Base-by-base conservation (phyloP, 2,329 filamentous ascomycete genomes). In the Penicillium concentricum region DNA sequence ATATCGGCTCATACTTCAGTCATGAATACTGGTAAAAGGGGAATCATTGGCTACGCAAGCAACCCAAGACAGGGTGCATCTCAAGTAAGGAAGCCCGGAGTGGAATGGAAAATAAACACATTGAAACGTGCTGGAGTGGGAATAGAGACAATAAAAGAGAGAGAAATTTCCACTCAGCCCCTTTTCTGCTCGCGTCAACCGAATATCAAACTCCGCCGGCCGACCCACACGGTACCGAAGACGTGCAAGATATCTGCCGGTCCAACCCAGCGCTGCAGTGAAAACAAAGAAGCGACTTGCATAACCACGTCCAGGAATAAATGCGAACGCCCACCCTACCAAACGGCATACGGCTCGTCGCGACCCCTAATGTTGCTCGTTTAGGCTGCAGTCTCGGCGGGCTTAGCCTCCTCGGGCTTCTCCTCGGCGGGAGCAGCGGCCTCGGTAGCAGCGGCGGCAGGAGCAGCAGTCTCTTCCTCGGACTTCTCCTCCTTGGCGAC, bases 401-500 rank as follows among this genome's bases (percentile, higher is more conserved):
- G 65, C 68, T 73, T 71, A 48, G 72, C 59, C 67, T 76, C 75
- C 59, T 76, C 74, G 50, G 67, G 62, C 67, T 75, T 73, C 38
- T 74, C 77, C 62, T 78, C 76, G 68, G 69, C 66, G 30, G 75
- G 63, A 51, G 73, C 71, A 49, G 83, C 79, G 59, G 45, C 54
- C 54, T 56, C 53, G 16, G 54, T 38, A n/a, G 48, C 35, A 38
- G 52, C 37, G 15, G 46, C 32, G 28, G 42, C 42, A 32, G 51
- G 51, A 32, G 49, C 49, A 35, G 76, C 39, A 64, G 82, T 66
- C 53, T 72, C 71, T 61, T 78, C 79, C 58, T 81, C 78, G 63
- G 81, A 68, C 75, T 82, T 82, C 56, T 82, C 77, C 72, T 90
- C 87, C 82, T 88, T 87, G 69, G 82, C 7, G n/a, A 30, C 81